Base-by-base conservation (phyloP, 2,329 filamentous ascomycete species). In the Nemania sp. region DNA sequence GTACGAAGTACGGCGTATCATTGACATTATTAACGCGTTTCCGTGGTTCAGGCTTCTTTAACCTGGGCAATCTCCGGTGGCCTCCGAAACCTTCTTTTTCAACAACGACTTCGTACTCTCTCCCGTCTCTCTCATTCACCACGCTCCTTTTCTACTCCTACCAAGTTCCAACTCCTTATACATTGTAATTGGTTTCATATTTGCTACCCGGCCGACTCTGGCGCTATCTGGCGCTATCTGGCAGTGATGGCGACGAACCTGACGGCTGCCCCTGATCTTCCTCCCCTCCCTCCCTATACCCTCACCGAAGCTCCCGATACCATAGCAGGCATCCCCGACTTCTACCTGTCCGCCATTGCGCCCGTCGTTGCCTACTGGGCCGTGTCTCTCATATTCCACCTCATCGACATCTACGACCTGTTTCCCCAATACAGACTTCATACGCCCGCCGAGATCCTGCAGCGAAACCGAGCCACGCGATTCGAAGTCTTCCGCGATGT, bases 351-450 rank as follows among this genome's bases (percentile, higher is more conserved):
- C 47, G 81, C 96, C 60, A 75, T 93, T 48, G 79, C 90, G 13
- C 93, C 93, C 32, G 84, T 97, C 62, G 74, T 91, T 69, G 90
- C 89, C 59, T 99, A 99, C 83, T 99, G 95, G 95, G 77, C 80
- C 20, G 78, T 96, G 34, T 98, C 94, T 18, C 78, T 91, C 74
- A 78, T 94, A 73, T 99, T 96, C 80, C 94, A 98, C 80, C 73
- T 88, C 68, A 87, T 98, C 71, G 95, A 99, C 77, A 81, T 87
- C 60, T 88, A 88, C 77, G 91, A 97, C 75, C 79, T 94, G 39
- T 96, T 94, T 75, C 89, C 93, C 17, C 87, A 96, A 71, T 97
- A 98, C 78, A 90, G 95, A 65, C 83, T 99, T 43, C 95, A 99
- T 78, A 98, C 95, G 0, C 95, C 95, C 13, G 92, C 92, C 54